Evolutionary conservation across 352 stramenopile species (phyloP).

Genomic region (Peronosclerospora sorghi): DNA sequence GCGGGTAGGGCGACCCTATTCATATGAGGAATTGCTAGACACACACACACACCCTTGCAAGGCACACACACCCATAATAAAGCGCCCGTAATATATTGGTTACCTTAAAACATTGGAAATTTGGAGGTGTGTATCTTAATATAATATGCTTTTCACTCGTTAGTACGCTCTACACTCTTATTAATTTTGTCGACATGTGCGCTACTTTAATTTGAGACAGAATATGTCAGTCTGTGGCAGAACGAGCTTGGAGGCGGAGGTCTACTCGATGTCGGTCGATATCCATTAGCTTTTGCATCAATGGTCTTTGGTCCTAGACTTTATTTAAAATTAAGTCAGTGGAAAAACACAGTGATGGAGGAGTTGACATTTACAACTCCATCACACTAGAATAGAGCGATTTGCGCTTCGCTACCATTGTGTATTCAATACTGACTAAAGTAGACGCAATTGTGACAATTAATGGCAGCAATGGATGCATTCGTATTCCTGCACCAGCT

Average conservation of each 20-base stretch:
- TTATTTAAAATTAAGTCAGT: constrained; percentile 25
- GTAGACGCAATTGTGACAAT: constrained; percentile 65
- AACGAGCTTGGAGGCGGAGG: constrained; percentile 59
- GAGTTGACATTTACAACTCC: constrained; percentile 50
- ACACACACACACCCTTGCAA: no score
- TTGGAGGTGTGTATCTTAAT: no score
- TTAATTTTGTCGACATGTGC: no score
- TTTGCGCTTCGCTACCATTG: constrained; percentile 41
- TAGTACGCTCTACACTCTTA: no score
- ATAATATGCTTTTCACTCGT: no score
- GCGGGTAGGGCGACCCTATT: no score
- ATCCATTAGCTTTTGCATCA: constrained; percentile 57
- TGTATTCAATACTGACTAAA: constrained; percentile 56
- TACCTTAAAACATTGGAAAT: no score
- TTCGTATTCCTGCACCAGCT: constrained; percentile 46
- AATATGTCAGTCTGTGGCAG: constrained; percentile 50
- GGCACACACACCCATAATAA: no score
- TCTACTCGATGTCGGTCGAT: constrained; percentile 66
- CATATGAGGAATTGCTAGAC: no score
- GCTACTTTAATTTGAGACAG: constrained; percentile 28
- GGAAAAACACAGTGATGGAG: constrained; percentile 13
- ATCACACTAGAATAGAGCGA: constrained; percentile 51
- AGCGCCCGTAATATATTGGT: no score
- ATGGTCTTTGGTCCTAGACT: constrained; percentile 45
- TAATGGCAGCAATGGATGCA: constrained; percentile 53